Evolutionary conservation across 805 yeast genomes (phyloP), one percentile per base, ranked within the genome.

Genomic region (Suhomyces canberraensis): DNA sequence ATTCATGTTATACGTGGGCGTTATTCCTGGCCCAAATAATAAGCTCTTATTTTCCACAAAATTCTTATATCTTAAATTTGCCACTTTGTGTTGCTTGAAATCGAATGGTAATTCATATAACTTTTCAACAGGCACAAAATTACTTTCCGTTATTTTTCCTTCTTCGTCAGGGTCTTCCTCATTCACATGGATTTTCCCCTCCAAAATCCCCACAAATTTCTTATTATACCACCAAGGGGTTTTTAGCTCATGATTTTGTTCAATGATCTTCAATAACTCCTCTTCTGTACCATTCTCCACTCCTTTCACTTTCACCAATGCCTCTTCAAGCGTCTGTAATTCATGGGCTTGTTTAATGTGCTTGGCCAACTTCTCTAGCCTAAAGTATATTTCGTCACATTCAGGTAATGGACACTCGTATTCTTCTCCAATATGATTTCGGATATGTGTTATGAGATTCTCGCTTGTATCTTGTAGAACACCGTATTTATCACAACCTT

Each of bases 381-480:
- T n/a, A n/a, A n/a, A n/a, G n/a, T n/a, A n/a, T n/a, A n/a, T n/a
- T 34, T 71, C 73, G 9, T 24, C 25, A 55, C 91, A 84, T 45
- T 80, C 85, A 2, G 85, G 85, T 11, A 81, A 62, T 1, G 75
- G 68, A 54, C 91, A 84, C 11, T 28, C 37, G 46, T 73, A 79
- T 24, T 86, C 71, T 47, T 81, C 84, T 1, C 83, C 80, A 0
- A 84, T 76, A 53, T 84, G 91, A 1, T 76, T 67, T 37, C 86
- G 56, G 45, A 81, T 63, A 51, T 83, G 91, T 0, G 83, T 67
- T 0, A 79, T 64, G 21, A 84, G 63, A 1, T 83, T 81, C 55
- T 75, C 74, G 33, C 79, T 51, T 8, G 78, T 71, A 11, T 76
- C 77, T 49, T 74, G 80, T 18, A 63, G 63, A 2, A 71, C 54